Evolutionary conservation across 805 yeast genomes (phyloP), one percentile per base, ranked within the genome.

Genomic region (Ogataea polymorpha): DNA sequence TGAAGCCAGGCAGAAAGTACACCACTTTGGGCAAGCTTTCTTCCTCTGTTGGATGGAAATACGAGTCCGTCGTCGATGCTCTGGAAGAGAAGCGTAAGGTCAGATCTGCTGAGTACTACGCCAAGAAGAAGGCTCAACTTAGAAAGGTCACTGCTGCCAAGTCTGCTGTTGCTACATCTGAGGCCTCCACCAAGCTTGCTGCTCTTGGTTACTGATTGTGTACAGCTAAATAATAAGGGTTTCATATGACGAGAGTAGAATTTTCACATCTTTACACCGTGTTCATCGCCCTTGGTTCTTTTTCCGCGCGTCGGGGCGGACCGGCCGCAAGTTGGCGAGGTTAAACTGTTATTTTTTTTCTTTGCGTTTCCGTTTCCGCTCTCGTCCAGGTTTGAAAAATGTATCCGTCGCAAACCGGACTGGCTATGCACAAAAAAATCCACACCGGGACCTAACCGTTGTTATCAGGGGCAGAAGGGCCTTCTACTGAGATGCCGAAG

Each of bases 1-100:
- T 93, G 75, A 90, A 89, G 79, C 98, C 89, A 72, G 99, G 99
- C 74, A 89, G 99, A 86, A 93, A 93, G 79, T 93, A 84, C 96
- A 87, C 96, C 76, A 88, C 97, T 57, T 87, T 93, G 64, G 96
- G 96, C 72, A 89, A 93, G 73, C 82, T 93, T 72, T 84, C 96
- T 59, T 74, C 93, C 64, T 82, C 96, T 66, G 97, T 93, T 62
- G 99, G 99, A 73, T 93, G 99, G 99, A 93, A 90, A 78, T 93
- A 93, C 95, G 95, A 90, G 78, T 89, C 93, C 56, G 83, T 93
- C 69, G 99, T 93, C 64, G 87, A 88, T 68, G 82, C 90, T 71
- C 86, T 93, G 71, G 99, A 93, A 82, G 97, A 89, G 76, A 91
- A 95, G 90, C 86, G 99, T 80, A 90, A 87, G 85, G 95, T 90